phyloP scores from a whole-genome alignment of 805 yeast species.

The Grigorovia humatica region DNA sequence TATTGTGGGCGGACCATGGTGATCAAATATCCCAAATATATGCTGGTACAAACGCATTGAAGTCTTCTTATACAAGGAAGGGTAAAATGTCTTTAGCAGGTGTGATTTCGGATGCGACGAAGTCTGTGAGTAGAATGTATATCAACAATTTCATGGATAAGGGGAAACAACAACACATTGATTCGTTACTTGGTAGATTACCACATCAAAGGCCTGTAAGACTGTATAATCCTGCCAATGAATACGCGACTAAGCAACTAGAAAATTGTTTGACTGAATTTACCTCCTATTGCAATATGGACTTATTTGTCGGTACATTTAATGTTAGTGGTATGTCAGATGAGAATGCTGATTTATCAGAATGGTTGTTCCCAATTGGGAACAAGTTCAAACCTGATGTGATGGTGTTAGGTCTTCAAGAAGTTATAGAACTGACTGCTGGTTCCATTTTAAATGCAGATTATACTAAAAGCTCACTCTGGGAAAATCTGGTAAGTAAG shows the following conservation, averaged over 20 bases:
- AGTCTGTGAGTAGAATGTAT: constrained; percentile 88
- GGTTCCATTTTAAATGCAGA: constrained; percentile 83
- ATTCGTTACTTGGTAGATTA: constrained; percentile 69
- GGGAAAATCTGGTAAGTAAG: constrained; percentile 63
- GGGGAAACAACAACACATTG: constrained; percentile 78
- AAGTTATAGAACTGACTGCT: constrained; percentile 84
- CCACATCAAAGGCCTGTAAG: constrained; percentile 59
- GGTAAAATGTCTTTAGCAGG: constrained; percentile 97
- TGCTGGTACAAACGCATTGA: constrained; percentile 95
- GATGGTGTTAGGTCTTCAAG: constrained; percentile 84
- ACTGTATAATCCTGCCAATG: constrained; percentile 79
- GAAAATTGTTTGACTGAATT: constrained; percentile 34
- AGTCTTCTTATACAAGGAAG: constrained; percentile 84
- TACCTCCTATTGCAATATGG: constrained; percentile 48
- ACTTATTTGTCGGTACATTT: constrained; percentile 72
- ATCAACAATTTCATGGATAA: constrained; percentile 92
- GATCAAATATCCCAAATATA: constrained; percentile 92
- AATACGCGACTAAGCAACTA: constrained; percentile 58
- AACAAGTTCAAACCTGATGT: constrained; percentile 55
- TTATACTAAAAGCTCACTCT: constrained; percentile 55
- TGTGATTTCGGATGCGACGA: constrained; percentile 89
- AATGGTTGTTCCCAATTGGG: constrained; percentile 76
- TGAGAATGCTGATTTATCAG: constrained; percentile 43
- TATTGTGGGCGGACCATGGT: constrained; percentile 97
- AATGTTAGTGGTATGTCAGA: constrained; percentile 69